Conservation (phyloP, 805 yeast species). For the Wickerhamomyces xylosicus region DNA sequence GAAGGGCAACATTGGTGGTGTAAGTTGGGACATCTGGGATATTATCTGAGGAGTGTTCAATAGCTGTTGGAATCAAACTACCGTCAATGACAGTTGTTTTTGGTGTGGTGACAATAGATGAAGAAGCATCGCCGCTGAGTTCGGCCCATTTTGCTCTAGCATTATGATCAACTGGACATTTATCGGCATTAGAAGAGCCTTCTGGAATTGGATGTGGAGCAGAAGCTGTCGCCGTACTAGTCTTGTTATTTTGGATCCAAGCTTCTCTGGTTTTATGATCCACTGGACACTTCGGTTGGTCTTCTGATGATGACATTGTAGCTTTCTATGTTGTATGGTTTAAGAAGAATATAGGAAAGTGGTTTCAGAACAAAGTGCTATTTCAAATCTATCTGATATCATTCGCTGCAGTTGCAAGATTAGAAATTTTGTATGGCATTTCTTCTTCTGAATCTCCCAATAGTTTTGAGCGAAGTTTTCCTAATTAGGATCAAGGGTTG, state of each 20-base stretch:
- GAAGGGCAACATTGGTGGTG: slow-evolving; percentile 32
- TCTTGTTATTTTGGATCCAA: slow-evolving; percentile 17
- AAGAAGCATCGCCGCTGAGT: slow-evolving; percentile 20
- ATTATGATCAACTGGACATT: slow-evolving; percentile 64
- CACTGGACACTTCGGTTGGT: slow-evolving; percentile 3
- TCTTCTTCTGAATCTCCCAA: no score
- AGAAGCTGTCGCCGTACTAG: background rate
- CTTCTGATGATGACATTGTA: slow-evolving; percentile 1
- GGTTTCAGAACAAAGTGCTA: no score
- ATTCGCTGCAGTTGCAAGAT: background rate
- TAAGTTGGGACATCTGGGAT: slow-evolving; percentile 25
- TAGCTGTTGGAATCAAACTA: slow-evolving; percentile 9
- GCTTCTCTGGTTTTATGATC: background rate
- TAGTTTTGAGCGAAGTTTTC: no score
- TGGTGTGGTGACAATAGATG: slow-evolving; percentile 3
- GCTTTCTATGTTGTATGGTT: no score
- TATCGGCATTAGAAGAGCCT: slow-evolving; percentile 17
- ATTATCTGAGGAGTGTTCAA: slow-evolving; percentile 36
- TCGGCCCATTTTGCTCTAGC: slow-evolving; percentile 51
- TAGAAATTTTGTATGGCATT: no score
- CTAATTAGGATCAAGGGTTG: no score
- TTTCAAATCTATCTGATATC: background rate
- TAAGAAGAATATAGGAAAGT: background rate
- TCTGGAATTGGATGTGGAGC: slow-evolving; percentile 14
- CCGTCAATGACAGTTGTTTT: slow-evolving; percentile 17